Percentiles rank a stretch among this genome's conserved stretches.
Evolutionary conservation across 371 early-diverging fungal genomes (phyloP).

Genomic region (Mucor sp.): DNA sequence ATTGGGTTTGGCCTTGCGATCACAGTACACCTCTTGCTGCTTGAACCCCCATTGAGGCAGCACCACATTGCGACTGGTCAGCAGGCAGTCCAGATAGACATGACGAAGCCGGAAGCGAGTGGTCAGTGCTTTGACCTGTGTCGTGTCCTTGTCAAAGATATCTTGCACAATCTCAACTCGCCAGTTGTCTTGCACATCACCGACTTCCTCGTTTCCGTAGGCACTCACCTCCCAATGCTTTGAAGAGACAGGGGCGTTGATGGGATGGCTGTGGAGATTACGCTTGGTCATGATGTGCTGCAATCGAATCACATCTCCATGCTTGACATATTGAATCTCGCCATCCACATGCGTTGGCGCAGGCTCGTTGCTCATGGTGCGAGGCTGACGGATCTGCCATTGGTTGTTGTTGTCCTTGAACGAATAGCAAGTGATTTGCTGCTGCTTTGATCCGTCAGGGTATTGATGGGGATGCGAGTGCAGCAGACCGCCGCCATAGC

Average conservation of each 20-base stretch:
- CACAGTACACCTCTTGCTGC: slow-evolving; percentile 94
- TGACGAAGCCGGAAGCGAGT: slow-evolving; percentile 92
- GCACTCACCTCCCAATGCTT: slow-evolving; percentile 89
- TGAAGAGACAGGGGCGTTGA: slow-evolving; percentile 82
- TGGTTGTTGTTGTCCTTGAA: slow-evolving; percentile 98
- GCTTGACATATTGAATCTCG: slow-evolving; percentile 51
- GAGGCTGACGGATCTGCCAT: slow-evolving; percentile 72
- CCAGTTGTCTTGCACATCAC: slow-evolving; percentile 91
- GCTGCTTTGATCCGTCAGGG: slow-evolving; percentile 68
- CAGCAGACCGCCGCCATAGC: slow-evolving; percentile 90
- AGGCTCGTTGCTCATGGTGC: neutral
- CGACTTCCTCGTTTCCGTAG: slow-evolving; percentile 67
- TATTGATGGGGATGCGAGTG: slow-evolving; percentile 97
- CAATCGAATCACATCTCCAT: slow-evolving; percentile 85
- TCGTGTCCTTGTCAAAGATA: slow-evolving; percentile 28
- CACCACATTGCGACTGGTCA: slow-evolving; percentile 71
- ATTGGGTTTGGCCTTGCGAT: slow-evolving; percentile 58
- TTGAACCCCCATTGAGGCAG: slow-evolving; percentile 99
- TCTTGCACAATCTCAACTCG: slow-evolving; percentile 82
- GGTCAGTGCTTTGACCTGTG: slow-evolving; percentile 69
- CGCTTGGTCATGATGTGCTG: slow-evolving; percentile 71
- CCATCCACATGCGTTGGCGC: neutral
- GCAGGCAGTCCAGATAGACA: slow-evolving; percentile 71
- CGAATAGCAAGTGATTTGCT: slow-evolving; percentile 70
- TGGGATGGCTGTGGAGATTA: slow-evolving; percentile 84